A percentile compares a stretch with the other conserved stretches of the same genome.
These are phyloP conservation scores for Pelargonium nanum DNA, from an alignment of 345 rosid species.

Conservation along the genomic window DNA sequence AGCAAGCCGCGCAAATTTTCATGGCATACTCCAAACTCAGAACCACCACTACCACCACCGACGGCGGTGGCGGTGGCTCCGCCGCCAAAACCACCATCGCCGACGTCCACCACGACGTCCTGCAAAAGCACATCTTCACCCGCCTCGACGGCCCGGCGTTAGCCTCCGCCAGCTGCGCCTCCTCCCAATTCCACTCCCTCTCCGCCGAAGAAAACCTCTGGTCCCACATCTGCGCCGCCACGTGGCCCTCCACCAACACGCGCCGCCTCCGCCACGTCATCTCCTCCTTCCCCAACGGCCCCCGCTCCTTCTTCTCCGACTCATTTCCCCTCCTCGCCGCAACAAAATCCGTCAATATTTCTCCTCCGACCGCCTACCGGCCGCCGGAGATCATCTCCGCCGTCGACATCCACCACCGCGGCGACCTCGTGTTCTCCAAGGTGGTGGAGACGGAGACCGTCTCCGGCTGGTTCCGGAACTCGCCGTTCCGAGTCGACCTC, in stretches of 20 bases:
- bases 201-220: conserved; percentile 39
- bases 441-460: conserved; percentile 49
- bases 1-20: not conserved
- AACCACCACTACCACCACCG: not conserved
- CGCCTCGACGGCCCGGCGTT: conserved; percentile 65
- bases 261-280: conserved; percentile 27
- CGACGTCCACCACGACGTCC: conserved; percentile 45
- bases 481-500: conserved; percentile 66
- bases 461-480: conserved; percentile 52
- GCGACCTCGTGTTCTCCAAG: conserved; percentile 33
- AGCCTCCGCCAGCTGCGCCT: conserved; percentile 45
- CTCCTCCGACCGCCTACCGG: not conserved
- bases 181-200: conserved; percentile 38
- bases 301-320: conserved; percentile 64
- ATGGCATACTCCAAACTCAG: not conserved
- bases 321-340: conserved; percentile 26
- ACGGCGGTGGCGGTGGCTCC: not conserved
- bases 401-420: conserved; percentile 49
- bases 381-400: conserved; percentile 42
- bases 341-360: not conserved
- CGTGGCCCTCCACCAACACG: conserved; percentile 59
- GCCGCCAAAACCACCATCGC: conserved; percentile 15
- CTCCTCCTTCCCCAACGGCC: conserved; percentile 30
- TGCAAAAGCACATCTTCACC: conserved; percentile 48
- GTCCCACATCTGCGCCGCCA: conserved; percentile 39